Evolutionary conservation across 2,329 filamentous ascomycete genomes (phyloP).

Genomic region (Nemania sp.): DNA sequence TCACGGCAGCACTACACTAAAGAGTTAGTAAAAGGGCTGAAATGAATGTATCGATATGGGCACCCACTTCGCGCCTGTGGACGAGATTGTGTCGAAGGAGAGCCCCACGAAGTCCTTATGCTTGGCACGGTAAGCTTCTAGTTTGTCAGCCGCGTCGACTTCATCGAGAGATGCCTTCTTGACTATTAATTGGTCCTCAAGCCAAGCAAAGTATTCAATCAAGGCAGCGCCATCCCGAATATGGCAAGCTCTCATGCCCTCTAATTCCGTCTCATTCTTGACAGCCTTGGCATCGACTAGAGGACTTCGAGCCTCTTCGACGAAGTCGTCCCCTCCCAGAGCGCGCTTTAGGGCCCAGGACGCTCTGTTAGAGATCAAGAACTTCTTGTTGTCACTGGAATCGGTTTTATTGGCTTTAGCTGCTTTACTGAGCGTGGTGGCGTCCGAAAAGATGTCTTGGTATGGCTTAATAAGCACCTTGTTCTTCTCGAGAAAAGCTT

Average conservation of each 20-base stretch:
- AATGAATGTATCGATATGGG: slow-evolving; percentile 20
- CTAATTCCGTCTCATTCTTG: slow-evolving; percentile 87
- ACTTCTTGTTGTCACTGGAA: slow-evolving; percentile 60
- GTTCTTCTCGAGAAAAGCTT: slow-evolving; percentile 69
- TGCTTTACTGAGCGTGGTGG: slow-evolving; percentile 63
- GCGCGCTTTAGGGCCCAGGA: slow-evolving; percentile 92
- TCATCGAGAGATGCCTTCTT: slow-evolving; percentile 81
- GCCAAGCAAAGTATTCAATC: slow-evolving; percentile 93
- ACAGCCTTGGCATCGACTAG: slow-evolving; percentile 90
- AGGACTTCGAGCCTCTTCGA: slow-evolving; percentile 86
- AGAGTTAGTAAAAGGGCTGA: background rate
- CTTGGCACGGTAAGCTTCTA: slow-evolving; percentile 73
- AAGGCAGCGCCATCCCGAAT: slow-evolving; percentile 90
- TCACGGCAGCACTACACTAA: slow-evolving; percentile 77
- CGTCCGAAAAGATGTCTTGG: slow-evolving; percentile 76
- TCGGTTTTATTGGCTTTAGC: slow-evolving; percentile 41
- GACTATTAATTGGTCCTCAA: slow-evolving; percentile 82
- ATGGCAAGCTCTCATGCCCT: slow-evolving; percentile 93
- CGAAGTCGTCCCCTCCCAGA: slow-evolving; percentile 81
- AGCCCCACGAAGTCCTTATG: slow-evolving; percentile 81
- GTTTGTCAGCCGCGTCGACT: slow-evolving; percentile 87
- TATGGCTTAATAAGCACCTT: slow-evolving; percentile 82
- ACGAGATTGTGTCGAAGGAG: slow-evolving; percentile 95
- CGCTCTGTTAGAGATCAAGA: slow-evolving; percentile 82
- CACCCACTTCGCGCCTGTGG: slow-evolving; percentile 75